Base-by-base conservation (phyloP, 1,284 basidiomycete genomes). In the Tylopilus sp. region DNA sequence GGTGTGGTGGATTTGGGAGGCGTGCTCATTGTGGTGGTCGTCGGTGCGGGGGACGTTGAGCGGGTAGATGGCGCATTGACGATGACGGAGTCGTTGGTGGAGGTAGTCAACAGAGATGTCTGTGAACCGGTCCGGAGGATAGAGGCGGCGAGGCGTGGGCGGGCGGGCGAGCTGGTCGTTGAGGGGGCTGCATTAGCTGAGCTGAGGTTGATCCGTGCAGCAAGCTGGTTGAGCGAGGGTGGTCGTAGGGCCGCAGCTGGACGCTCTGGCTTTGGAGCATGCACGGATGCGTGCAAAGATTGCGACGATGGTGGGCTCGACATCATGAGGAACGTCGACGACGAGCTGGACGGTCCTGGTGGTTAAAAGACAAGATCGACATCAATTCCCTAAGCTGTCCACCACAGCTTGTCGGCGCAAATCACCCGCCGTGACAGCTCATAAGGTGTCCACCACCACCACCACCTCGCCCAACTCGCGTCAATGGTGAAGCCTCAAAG, bases 151-250 rank as follows among this genome's bases (percentile, higher is more conserved):
- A 89, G 75, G 51, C 86, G 81, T 1, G 86, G 85, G 34, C 86
- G 80, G 36, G 74, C 71, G 21, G 66, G 58, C 29, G 65, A 59
- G 23, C 59, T 53, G 39, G 67, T 62, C n/a, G 71, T 49, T 8
- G 74, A 62, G 41, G 68, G 41, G 21, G 52, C 33, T n/a, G 61
- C n/a, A 48, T 58, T 63, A 41, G 64, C 41, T 11, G 69, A 53
- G 44, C 70, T 77, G 46, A 75, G 67, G 60, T 75, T 81, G 62
- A 89, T 86, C 46, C 84, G 81, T 2, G 86, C 86, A 3, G 85
- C 87, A 44, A 89, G 81, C 67, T 89, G 84, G 68, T 87, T 85
- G 13, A 89, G 75, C n/a, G 86, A 87, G 0, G 86, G 86, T 40
- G 84, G 72, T 34, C 84, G 77, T 11, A 62, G 28, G 21, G 61